These are phyloP conservation scores for Xylaria nigripes DNA, from an alignment of 495 filamentous ascomycete genomes.

Conservation along the genomic window DNA sequence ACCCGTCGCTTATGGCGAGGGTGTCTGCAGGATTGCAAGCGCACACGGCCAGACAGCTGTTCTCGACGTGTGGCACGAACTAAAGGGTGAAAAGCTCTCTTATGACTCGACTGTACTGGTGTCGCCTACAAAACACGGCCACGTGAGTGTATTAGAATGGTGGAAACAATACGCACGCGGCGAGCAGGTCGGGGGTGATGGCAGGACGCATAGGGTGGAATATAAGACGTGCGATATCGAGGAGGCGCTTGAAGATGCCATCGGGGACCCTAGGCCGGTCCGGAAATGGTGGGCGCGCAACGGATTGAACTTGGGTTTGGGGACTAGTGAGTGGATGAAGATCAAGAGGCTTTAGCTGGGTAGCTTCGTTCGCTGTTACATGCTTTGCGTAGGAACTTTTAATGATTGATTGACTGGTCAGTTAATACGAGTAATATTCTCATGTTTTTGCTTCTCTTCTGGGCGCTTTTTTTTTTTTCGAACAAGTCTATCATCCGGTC, in stretches of 20 bases:
- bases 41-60: constrained; percentile 81
- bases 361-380: too few species aligned
- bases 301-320: constrained; percentile 76
- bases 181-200: constrained; percentile 35
- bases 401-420: too few species aligned
- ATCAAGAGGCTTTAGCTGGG: constrained; percentile 25
- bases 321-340: constrained; percentile 92
- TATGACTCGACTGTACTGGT: constrained; percentile 87
- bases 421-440: too few species aligned
- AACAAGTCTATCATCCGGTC: too few species aligned
- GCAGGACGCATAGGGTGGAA: constrained; percentile 53
- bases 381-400: too few species aligned
- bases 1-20: constrained; percentile 62
- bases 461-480: too few species aligned
- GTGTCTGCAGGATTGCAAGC: constrained; percentile 73
- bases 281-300: constrained; percentile 85
- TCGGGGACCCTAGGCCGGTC: constrained; percentile 61
- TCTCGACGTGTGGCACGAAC: constrained; percentile 68
- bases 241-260: constrained; percentile 81
- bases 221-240: constrained; percentile 95
- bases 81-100: constrained; percentile 71
- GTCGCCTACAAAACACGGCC: constrained; percentile 77
- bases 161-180: constrained; percentile 69
- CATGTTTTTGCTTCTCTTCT: too few species aligned
- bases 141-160: constrained; percentile 80